These are phyloP conservation scores for Phytophthora vignae DNA, from an alignment of 352 stramenopile species.

Conservation along the genomic window DNA sequence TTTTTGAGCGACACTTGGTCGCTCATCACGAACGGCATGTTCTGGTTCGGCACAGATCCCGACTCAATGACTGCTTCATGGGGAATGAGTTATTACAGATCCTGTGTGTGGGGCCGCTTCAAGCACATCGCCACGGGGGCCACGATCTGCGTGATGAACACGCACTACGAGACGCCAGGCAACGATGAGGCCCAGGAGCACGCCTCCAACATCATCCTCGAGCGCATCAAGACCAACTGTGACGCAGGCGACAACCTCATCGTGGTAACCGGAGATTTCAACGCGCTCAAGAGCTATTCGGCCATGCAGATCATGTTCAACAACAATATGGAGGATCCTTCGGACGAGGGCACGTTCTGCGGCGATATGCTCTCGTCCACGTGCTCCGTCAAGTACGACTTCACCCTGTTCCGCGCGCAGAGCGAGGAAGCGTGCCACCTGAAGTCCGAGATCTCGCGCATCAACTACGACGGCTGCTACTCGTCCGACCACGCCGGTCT, in stretches of 20 bases:
- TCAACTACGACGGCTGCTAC: slow-evolving; percentile 74
- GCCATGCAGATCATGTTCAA: slow-evolving; percentile 69
- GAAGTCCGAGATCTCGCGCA: slow-evolving; percentile 67
- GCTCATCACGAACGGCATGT: slow-evolving; percentile 64
- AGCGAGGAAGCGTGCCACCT: slow-evolving; percentile 54
- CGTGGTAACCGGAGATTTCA: slow-evolving; percentile 78
- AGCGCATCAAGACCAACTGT: slow-evolving; percentile 58
- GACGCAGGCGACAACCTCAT: slow-evolving; percentile 64
- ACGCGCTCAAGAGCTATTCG: slow-evolving; percentile 69
- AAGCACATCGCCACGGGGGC: slow-evolving; percentile 66
- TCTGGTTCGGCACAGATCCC: slow-evolving; percentile 73
- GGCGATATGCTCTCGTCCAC: slow-evolving; percentile 65
- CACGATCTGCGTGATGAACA: slow-evolving; percentile 82
- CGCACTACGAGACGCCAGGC: slow-evolving; percentile 84
- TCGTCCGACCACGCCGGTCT: slow-evolving; percentile 77
- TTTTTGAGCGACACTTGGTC: slow-evolving; percentile 50
- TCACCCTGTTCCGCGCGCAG: slow-evolving; percentile 55
- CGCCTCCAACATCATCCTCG: slow-evolving; percentile 71
- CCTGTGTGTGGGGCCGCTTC: slow-evolving; percentile 76
- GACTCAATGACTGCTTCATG: slow-evolving; percentile 60
- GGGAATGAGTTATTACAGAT: slow-evolving; percentile 80
- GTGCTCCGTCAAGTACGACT: slow-evolving; percentile 82
- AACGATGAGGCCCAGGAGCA: slow-evolving; percentile 78
- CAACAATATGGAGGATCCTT: slow-evolving; percentile 59
- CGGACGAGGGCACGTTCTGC: slow-evolving; percentile 68